Evolutionary conservation across 352 stramenopile species (phyloP).

Genomic region (Pseudoperonospora humuli): DNA sequence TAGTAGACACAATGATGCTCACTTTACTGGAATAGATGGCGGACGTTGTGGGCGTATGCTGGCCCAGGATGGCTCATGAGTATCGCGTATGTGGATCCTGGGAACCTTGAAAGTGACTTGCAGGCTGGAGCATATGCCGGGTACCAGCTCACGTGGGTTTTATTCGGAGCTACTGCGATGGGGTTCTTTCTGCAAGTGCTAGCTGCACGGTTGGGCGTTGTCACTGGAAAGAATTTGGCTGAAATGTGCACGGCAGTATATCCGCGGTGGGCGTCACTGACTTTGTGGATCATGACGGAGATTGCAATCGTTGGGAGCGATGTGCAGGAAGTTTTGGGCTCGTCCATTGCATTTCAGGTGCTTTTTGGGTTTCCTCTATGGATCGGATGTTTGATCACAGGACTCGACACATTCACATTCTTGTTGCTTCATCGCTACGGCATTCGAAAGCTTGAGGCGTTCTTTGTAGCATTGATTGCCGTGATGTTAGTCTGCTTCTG

Average conservation of each 20-base stretch:
- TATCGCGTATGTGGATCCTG: slow-evolving; percentile 93
- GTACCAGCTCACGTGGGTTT: slow-evolving; percentile 89
- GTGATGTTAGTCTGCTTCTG: slow-evolving; percentile 93
- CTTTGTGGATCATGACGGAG: slow-evolving; percentile 90
- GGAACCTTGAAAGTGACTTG: slow-evolving; percentile 94
- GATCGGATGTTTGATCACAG: slow-evolving; percentile 84
- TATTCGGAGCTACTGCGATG: slow-evolving; percentile 86
- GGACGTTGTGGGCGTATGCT: slow-evolving; percentile 73
- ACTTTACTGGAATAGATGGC: slow-evolving; percentile 33
- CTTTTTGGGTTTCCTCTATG: slow-evolving; percentile 87
- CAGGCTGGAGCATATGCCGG: slow-evolving; percentile 86
- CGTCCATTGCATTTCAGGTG: slow-evolving; percentile 87
- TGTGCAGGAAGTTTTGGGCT: slow-evolving; percentile 89
- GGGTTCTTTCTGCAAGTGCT: slow-evolving; percentile 91
- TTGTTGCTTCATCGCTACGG: slow-evolving; percentile 88
- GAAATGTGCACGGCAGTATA: slow-evolving; percentile 82
- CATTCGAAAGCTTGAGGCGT: slow-evolving; percentile 89
- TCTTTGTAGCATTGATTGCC: slow-evolving; percentile 89
- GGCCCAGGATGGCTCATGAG: slow-evolving; percentile 88
- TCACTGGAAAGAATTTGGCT: slow-evolving; percentile 88
- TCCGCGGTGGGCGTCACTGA: slow-evolving; percentile 58
- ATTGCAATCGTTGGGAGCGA: slow-evolving; percentile 89
- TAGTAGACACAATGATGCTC: neutral
- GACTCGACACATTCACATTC: slow-evolving; percentile 92
- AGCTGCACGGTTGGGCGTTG: slow-evolving; percentile 87